These are phyloP conservation scores for Lentinula boryana DNA, from an alignment of 768 basidiomycete species.

Conservation along the genomic window DNA sequence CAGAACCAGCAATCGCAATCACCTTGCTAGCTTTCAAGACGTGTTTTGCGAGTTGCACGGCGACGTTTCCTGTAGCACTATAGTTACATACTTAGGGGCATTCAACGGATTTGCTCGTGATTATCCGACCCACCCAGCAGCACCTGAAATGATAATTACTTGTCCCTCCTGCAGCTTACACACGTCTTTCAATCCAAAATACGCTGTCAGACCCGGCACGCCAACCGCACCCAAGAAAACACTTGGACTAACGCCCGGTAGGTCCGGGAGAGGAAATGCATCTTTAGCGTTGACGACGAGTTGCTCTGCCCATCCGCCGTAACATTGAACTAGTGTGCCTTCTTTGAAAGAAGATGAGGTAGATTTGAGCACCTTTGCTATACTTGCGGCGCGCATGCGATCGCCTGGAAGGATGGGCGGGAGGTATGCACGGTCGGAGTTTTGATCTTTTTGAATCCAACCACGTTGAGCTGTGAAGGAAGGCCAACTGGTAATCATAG, in stretches of 20 bases:
- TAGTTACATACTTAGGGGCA: neutral
- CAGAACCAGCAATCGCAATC: conserved; percentile 1
- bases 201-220: neutral
- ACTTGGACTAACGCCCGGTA: neutral
- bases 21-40: neutral
- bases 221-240: neutral
- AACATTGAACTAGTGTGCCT: neutral
- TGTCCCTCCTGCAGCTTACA: neutral
- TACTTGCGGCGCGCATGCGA: neutral
- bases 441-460: neutral
- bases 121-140: neutral
- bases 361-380: neutral
- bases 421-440: neutral
- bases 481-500: too few relatives aligned
- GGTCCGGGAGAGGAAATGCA: neutral
- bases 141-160: neutral
- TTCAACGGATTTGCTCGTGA: neutral
- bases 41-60: conserved; percentile 1
- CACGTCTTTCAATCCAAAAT: conserved; percentile 1
- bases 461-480: neutral
- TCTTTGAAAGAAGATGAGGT: neutral
- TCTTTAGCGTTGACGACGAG: neutral
- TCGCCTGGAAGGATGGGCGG: neutral
- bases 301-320: neutral
- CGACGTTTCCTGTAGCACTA: conserved; percentile 1